Base-by-base conservation (phyloP, 805 yeast genomes). In the Kregervanrija pseudodelftensis region DNA sequence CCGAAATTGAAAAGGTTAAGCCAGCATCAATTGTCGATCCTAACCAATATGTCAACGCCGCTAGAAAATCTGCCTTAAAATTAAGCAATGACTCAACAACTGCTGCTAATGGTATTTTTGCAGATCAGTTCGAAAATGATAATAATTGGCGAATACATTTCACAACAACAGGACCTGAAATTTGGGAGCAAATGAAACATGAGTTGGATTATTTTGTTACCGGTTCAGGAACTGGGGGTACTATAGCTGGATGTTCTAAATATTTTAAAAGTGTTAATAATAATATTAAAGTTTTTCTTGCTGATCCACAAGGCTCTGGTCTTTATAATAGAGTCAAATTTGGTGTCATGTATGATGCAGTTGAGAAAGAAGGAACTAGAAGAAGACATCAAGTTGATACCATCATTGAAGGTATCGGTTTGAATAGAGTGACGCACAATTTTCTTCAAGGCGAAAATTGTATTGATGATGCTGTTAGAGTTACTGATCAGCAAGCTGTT, bases 171-270 rank as follows among this genome's bases (percentile, higher is more conserved):
- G 98, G 95, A 0, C 97, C 98, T 1, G 99, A 91, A 58, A 86
- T 91, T n/a, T 84, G 75, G 70, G 49, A 63, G 15, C 98, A 93
- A 59, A 72, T 82, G 68, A 67, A 74, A 9, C 80, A 80, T 11
- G 50, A 67, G 1, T 56, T 91, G 8, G 95, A 88, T 59, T 80
- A 72, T 40, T 89, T 91, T 60, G 80, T 93, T 36, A 76, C 91
- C 2, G 98, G 98, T 0, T 85, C 95, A 32, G 99, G 99, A 10
- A 91, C 99, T 0, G 99, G 93, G 42, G 99, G 99, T 46, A 93
- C 99, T 2, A 87, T 91, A 39, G 72, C 95, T n/a, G 99, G 99
- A 45, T 89, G 89, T 30, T 77, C 95, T 3, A 73, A 73, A 48
- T 93, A 72, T 63, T 70, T 91, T 55, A 87, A 81, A 56, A 77